Base-by-base conservation (phyloP, 176 grass and related monocot species). In the Aegilops sharonensis region DNA sequence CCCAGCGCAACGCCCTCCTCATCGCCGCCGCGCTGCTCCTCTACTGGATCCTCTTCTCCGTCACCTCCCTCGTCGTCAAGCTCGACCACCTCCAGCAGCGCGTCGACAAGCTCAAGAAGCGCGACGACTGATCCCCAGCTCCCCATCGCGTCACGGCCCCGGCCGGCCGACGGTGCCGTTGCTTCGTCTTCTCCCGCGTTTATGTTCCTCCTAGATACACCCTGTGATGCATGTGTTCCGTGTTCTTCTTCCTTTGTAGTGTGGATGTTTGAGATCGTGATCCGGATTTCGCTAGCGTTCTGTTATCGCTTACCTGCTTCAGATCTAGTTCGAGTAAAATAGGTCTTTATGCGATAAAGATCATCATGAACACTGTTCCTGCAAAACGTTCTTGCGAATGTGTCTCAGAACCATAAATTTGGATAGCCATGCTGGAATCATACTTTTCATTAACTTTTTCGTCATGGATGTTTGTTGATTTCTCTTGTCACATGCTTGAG, bases 11-110 rank as follows among this genome's bases (percentile, higher is more conserved):
- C 88, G 93, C 84, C 21, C 88, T 98, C 84, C 91, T 98, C 87
- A 98, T 98, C 88, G 90, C 86, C 91, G 83, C 93, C 74, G 84
- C 95, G 17, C 88, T 98, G 3, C 80, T 98, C 75, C 95, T 98
- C 83, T 98, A 98, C 86, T 98, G 93, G 93, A 91, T 98, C 68
- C 93, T 98, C 77, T 98, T 90, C 86, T 80, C 89, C 57, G 91
- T 98, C 81, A 91, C 95, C 47, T 64, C 74, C 35, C 93, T 95
- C 23, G 89, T 95, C 86, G 86, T 92, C 83, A 92, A 86, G 85
- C 84, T 98, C 86, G 88, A 95, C 17, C 67, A 86, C 69, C 84
- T 94, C 69, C 90, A 95, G 85, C 85, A 95, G 77, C 93, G 95
- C 72, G 35, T 98, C 77, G 83, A 90, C 8, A 93, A 92, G 86